A percentile compares a stretch with the other conserved stretches of the same genome.
Conservation (phyloP, 768 basidiomycete genomes). For the Mycena maculata region DNA sequence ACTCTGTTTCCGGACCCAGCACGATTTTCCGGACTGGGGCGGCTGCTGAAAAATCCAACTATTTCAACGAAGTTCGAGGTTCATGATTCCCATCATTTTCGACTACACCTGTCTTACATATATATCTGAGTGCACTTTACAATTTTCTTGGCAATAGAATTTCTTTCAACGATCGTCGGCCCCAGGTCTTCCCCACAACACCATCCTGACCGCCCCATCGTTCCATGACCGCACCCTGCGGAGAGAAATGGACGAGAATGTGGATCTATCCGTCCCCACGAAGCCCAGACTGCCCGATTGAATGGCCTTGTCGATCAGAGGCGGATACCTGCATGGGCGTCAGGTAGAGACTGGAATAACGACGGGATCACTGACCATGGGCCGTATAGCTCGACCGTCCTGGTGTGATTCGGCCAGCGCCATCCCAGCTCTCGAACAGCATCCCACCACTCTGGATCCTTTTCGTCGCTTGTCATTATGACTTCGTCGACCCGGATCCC, state of each 20-base stretch:
- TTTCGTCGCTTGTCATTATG: conserved; percentile 55
- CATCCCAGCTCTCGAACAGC: conserved; percentile 45
- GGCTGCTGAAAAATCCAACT: too few species aligned
- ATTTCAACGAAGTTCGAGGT: too few species aligned
- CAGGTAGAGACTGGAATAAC: background rate
- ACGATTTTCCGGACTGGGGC: too few species aligned
- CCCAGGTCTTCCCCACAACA: conserved; percentile 47
- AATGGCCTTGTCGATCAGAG: conserved; percentile 60
- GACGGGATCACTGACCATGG: conserved; percentile 41
- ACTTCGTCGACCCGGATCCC: conserved; percentile 44
- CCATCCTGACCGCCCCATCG: conserved; percentile 49
- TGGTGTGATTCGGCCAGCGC: conserved; percentile 45
- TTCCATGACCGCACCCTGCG: conserved; percentile 61
- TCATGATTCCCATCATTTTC: too few species aligned
- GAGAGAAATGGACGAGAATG: conserved; percentile 57
- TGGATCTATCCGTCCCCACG: conserved; percentile 61
- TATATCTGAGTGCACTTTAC: too few species aligned
- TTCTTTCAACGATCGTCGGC: background rate
- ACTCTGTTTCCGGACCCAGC: too few species aligned
- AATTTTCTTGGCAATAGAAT: too few species aligned
- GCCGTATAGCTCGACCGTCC: conserved; percentile 43
- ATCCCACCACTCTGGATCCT: conserved; percentile 48
- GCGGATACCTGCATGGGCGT: conserved; percentile 35
- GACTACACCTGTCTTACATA: too few species aligned
- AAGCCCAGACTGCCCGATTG: conserved; percentile 61